These are phyloP conservation scores for Styphnolobium japonicum DNA, from an alignment of 306 rosid species.

Conservation along the genomic window DNA sequence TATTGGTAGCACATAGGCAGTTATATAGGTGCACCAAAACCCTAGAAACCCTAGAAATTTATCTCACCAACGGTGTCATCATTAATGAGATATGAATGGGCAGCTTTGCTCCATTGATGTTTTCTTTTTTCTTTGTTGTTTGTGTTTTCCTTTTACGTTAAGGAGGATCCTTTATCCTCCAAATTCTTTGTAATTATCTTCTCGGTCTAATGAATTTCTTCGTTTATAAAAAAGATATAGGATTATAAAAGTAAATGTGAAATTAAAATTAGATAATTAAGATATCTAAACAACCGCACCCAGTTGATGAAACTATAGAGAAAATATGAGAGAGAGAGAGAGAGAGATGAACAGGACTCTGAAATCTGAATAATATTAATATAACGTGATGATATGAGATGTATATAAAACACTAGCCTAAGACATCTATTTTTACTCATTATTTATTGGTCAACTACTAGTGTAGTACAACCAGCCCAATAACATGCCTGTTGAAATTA, in stretches of 20 bases:
- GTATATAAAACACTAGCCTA: not conserved
- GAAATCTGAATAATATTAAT: not conserved
- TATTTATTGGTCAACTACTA: too few species aligned
- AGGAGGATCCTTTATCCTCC: too few species aligned
- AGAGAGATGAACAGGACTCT: not conserved
- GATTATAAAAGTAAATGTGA: not conserved
- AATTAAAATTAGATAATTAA: not conserved
- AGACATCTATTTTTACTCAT: too few species aligned
- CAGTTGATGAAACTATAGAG: not conserved
- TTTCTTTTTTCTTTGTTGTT: too few species aligned
- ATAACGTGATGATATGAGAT: not conserved
- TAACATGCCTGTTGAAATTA: not conserved
- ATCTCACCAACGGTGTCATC: not conserved
- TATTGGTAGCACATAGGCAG: fast-evolving
- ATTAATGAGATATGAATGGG: too few species aligned
- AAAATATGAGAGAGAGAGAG: not conserved
- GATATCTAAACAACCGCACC: not conserved
- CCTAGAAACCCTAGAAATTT: conserved; percentile 15
- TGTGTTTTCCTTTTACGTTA: too few species aligned
- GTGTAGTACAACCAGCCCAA: not conserved
- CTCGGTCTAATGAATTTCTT: too few species aligned
- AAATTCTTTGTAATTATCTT: too few species aligned
- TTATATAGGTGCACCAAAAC: conserved; percentile 28
- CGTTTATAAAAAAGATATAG: not conserved
- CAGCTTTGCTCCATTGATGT: too few species aligned